Conservation (phyloP, 2,329 filamentous ascomycete species). For the Xylariaceae sp. region DNA sequence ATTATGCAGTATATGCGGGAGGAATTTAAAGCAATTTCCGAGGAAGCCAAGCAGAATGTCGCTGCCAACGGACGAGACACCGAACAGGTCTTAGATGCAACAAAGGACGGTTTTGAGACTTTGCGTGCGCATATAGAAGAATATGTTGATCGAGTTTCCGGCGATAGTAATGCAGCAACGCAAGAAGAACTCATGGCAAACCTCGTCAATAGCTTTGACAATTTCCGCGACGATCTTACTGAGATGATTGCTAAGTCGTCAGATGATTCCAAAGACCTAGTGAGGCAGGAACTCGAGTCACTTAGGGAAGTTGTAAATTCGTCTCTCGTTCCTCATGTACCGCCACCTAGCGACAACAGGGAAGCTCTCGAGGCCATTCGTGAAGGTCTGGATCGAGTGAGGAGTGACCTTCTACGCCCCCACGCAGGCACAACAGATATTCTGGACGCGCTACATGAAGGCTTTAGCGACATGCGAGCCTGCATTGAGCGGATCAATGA, state of each 20-base stretch:
- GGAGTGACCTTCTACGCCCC: constrained; percentile 73
- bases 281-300: constrained; percentile 82
- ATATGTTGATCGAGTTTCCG: constrained; percentile 76
- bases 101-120: constrained; percentile 80
- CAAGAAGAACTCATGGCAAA: constrained; percentile 81
- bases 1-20: constrained; percentile 65
- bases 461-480: constrained; percentile 75
- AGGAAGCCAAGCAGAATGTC: constrained; percentile 77
- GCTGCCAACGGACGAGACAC: constrained; percentile 80
- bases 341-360: constrained; percentile 52
- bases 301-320: constrained; percentile 79
- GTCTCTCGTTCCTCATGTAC: constrained; percentile 65
- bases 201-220: constrained; percentile 69
- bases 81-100: constrained; percentile 85
- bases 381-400: constrained; percentile 75
- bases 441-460: constrained; percentile 87
- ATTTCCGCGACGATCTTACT: constrained; percentile 70
- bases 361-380: constrained; percentile 75
- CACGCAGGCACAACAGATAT: constrained; percentile 82
- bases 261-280: constrained; percentile 66
- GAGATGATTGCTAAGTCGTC: constrained; percentile 60
- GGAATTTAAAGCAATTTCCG: constrained; percentile 65
- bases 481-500: constrained; percentile 80
- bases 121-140: constrained; percentile 80
- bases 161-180: constrained; percentile 56